Conservation (phyloP, 164 flowering plant genomes). For the Amborella trichopoda region DNA sequence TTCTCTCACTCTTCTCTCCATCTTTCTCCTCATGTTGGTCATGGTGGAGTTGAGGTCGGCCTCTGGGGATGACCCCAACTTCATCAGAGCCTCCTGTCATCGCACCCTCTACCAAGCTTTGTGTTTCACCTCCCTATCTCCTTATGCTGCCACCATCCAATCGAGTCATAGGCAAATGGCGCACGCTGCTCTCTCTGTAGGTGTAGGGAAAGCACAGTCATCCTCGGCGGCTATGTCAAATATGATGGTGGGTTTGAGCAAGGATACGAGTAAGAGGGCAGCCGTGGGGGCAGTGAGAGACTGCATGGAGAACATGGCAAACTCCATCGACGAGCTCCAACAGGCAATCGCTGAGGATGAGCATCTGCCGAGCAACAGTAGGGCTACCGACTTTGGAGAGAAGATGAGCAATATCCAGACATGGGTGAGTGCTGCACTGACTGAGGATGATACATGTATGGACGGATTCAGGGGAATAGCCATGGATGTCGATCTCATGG, state of each 20-base stretch:
- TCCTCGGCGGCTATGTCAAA: constrained; percentile 21
- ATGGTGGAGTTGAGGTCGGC: no score
- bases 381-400: constrained; percentile 10
- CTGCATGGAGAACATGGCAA: constrained; percentile 45
- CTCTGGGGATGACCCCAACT: constrained; percentile 23
- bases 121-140: constrained; percentile 38
- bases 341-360: constrained; percentile 39
- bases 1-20: no score
- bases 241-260: constrained; percentile 9
- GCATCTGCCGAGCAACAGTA: constrained; percentile 7
- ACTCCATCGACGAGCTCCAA: constrained; percentile 29
- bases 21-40: no score
- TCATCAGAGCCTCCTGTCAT: constrained; percentile 39
- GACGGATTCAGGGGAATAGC: constrained; percentile 44
- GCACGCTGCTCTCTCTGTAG: constrained; percentile 39
- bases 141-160: constrained; percentile 33
- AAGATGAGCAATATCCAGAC: constrained; percentile 46
- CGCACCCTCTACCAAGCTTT: constrained; percentile 44
- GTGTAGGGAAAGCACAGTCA: constrained; percentile 22
- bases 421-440: constrained; percentile 74
- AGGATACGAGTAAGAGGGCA: constrained; percentile 24
- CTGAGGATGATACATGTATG: constrained; percentile 45
- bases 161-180: constrained; percentile 40
- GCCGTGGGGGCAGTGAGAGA: constrained; percentile 41
- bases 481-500: constrained; percentile 11